Evolutionary conservation across 2,329 filamentous ascomycete species (phyloP).

Genomic region (Claviceps pusilla): DNA sequence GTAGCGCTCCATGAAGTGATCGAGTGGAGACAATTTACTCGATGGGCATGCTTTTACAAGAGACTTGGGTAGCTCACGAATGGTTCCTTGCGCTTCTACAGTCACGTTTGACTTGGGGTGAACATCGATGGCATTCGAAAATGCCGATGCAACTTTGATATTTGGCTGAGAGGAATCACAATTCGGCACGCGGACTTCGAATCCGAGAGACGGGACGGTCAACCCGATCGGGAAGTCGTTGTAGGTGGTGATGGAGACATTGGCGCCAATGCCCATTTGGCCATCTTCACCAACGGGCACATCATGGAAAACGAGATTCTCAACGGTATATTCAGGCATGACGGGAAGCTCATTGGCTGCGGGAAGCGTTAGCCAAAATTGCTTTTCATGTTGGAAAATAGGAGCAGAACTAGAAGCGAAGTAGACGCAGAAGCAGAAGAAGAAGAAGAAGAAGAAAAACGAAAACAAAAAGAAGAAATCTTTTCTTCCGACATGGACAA

Average conservation of each 20-base stretch:
- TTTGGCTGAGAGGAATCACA: slow-evolving; percentile 57
- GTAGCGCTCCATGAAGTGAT: slow-evolving; percentile 66
- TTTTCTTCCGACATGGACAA: not conserved
- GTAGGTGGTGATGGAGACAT: slow-evolving; percentile 55
- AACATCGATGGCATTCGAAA: slow-evolving; percentile 52
- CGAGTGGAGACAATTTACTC: slow-evolving; percentile 66
- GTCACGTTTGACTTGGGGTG: slow-evolving; percentile 52
- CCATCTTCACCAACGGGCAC: slow-evolving; percentile 33
- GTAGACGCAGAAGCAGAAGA: too few relatives aligned
- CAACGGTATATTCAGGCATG: slow-evolving; percentile 71
- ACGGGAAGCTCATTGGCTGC: slow-evolving; percentile 55
- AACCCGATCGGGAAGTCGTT: slow-evolving; percentile 71
- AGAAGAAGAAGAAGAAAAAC: not conserved
- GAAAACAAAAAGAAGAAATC: not conserved
- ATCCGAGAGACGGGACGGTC: slow-evolving; percentile 62
- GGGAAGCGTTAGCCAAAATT: slow-evolving; percentile 18
- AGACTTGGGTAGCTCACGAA: slow-evolving; percentile 58
- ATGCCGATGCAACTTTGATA: slow-evolving; percentile 65
- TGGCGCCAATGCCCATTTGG: slow-evolving; percentile 58
- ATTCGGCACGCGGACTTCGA: slow-evolving; percentile 72
- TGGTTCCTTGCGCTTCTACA: slow-evolving; percentile 54
- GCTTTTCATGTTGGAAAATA: slow-evolving; percentile 3
- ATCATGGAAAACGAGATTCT: slow-evolving; percentile 66
- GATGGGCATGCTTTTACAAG: slow-evolving; percentile 62
- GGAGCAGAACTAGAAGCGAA: not conserved